phyloP scores from a whole-genome alignment of 2,329 filamentous ascomycete genomes.

The Sporothrix globosa region DNA sequence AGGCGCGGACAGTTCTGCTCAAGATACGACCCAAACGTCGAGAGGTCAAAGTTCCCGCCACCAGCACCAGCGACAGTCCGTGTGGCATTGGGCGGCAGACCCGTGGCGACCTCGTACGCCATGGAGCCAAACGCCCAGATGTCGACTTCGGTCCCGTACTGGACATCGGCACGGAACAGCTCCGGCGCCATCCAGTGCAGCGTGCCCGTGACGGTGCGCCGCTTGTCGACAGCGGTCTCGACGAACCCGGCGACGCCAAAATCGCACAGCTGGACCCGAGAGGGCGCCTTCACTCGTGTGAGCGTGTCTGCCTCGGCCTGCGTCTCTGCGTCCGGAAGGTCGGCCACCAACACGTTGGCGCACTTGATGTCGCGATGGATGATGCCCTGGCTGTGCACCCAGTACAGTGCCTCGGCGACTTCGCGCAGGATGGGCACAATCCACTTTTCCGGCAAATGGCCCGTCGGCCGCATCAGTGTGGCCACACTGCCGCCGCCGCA shows the following conservation, averaged over 20 bases:
- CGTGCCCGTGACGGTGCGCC: constrained; percentile 76
- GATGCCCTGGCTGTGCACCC: constrained; percentile 69
- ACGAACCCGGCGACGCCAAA: constrained; percentile 81
- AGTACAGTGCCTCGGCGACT: constrained; percentile 66
- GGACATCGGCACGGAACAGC: constrained; percentile 35
- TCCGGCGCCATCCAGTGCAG: constrained; percentile 87
- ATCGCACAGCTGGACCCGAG: constrained; percentile 80
- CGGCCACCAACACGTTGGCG: constrained; percentile 63
- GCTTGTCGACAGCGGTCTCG: constrained; percentile 73
- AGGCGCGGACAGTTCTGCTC: constrained; percentile 67
- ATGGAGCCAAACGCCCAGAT: constrained; percentile 87
- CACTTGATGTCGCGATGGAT: constrained; percentile 74
- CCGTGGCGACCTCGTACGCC: constrained; percentile 78
- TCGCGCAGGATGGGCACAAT: constrained; percentile 46
- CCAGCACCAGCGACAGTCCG: constrained; percentile 44
- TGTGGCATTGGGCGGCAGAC: constrained; percentile 69
- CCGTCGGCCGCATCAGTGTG: constrained; percentile 67
- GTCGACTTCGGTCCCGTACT: constrained; percentile 54
- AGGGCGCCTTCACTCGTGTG: constrained; percentile 49
- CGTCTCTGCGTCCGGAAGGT: constrained; percentile 50
- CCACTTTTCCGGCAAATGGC: constrained; percentile 60
- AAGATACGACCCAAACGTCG: constrained; percentile 51
- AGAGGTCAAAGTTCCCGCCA: neutral
- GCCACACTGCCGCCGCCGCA: constrained; percentile 81
- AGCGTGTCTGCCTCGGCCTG: constrained; percentile 51